Base-by-base conservation (phyloP, 192 early-diverging fungal genomes). In the Backusella sp. region DNA sequence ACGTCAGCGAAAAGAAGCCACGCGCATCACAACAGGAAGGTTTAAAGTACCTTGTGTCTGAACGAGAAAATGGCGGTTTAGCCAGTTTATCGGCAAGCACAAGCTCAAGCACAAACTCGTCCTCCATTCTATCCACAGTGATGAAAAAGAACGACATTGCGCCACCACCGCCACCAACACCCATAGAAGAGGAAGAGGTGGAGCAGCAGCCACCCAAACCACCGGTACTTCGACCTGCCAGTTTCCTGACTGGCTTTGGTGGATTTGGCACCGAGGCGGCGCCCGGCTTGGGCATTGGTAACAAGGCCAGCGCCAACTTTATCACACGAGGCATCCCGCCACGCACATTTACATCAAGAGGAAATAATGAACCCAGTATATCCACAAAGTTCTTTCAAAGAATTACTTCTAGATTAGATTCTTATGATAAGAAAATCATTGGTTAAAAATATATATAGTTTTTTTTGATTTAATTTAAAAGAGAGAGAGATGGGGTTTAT, bases 1-100 rank as follows among this genome's bases (percentile, higher is more conserved):
- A 49, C 26, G 21, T 59, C 3, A 70, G 14, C 21, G 70, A 59
- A 36, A 78, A 72, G 34, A 77, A 78, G n/a, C 75, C 79, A 62
- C 7, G 39, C 11, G 49, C 70, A 49, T 62, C 56, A 62, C 72
- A 81, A 7, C 75, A 78, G 19, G 84, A 83, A 37, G 85, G 85
- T 0, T 73, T 86, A 7, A 86, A 86, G 68, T 86, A 82, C 53
- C 73, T 86, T 1, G 67, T 86, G 9, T 75, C 85, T 1, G 82
- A 80, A 8, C 49, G 82, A 42, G 82, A 85, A 17, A 37, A 70
- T 41, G 69, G 69, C 1, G 53, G 69, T 4, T 35, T 78, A 15
- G 66, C 77, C n/a, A 74, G 73, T 74, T 12, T 74, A 34, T 74
- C 73, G 3, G 19, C 73, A 12, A 74, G 73, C 17, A 62, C 73